phyloP scores from a whole-genome alignment of 345 rosid genomes.

The Xanthoceras sorbifolium region DNA sequence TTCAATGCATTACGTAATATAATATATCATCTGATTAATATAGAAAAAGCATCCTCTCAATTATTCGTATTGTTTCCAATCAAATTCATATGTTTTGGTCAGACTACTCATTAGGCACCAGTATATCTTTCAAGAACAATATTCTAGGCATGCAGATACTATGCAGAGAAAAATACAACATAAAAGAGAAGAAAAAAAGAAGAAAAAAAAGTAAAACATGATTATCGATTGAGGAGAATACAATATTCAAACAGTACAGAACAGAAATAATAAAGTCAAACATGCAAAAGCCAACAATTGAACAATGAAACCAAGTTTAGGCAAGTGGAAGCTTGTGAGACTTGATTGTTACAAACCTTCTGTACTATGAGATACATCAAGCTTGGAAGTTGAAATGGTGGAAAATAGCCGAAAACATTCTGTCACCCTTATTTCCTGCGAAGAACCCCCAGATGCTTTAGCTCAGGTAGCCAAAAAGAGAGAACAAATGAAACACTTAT shows the following conservation, averaged over 20 bases:
- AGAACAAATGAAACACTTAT: not conserved
- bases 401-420: slow-evolving; percentile 88
- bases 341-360: slow-evolving; percentile 48
- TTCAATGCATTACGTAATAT: not conserved
- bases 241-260: not conserved
- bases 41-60: not conserved
- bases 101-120: not conserved
- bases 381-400: slow-evolving; percentile 69
- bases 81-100: not conserved
- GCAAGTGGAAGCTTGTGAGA: slow-evolving; percentile 1
- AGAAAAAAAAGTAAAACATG: no score
- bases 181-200: not conserved
- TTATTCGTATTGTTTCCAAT: not conserved
- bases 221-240: not conserved
- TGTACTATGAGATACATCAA: slow-evolving; percentile 38
- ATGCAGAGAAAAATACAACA: not conserved
- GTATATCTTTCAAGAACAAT: no score
- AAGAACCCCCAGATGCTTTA: slow-evolving; percentile 15
- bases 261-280: not conserved
- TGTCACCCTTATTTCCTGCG: slow-evolving; percentile 79
- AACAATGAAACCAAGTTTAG: not conserved
- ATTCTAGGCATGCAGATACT: not conserved
- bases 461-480: not conserved
- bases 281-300: not conserved
- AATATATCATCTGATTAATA: not conserved